A percentile compares a stretch with the other conserved stretches of the same genome.
phyloP scores from a whole-genome alignment of 148 eudicot genomes.

The Gaultheria prostrata region DNA sequence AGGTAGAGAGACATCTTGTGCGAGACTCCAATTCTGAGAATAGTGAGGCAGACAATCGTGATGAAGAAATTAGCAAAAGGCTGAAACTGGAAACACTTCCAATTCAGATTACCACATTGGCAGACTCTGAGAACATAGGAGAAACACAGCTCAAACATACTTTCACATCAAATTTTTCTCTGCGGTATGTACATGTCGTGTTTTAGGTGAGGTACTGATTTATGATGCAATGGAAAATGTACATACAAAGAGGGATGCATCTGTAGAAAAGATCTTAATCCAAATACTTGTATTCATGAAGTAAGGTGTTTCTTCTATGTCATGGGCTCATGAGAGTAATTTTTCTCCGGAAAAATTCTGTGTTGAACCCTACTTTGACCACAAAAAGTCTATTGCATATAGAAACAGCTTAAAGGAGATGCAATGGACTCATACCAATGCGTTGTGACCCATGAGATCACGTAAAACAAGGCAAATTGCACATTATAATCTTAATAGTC shows the following conservation, averaged over 20 bases:
- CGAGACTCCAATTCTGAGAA: conserved; percentile 27
- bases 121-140: conserved; percentile 14
- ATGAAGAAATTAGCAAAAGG: conserved; percentile 19
- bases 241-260: neutral
- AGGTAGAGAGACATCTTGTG: conserved; percentile 21
- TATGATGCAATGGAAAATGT: conserved; percentile 6
- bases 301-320: neutral
- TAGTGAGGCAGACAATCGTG: conserved; percentile 19
- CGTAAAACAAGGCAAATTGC: neutral
- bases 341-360: neutral
- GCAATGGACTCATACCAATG: neutral
- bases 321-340: neutral
- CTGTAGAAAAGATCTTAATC: neutral
- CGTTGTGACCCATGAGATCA: neutral
- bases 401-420: neutral
- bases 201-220: neutral
- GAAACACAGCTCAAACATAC: conserved; percentile 17
- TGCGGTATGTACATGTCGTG: conserved; percentile 19
- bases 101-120: conserved; percentile 15
- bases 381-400: neutral
- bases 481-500: neutral
- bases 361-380: neutral
- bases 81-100: conserved; percentile 16
- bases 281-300: conserved; percentile 3
- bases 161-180: conserved; percentile 10